Percentiles rank a stretch among this genome's conserved stretches.
Conservation (phyloP, 73 alveolate genomes). For the Stentor roeselii region DNA sequence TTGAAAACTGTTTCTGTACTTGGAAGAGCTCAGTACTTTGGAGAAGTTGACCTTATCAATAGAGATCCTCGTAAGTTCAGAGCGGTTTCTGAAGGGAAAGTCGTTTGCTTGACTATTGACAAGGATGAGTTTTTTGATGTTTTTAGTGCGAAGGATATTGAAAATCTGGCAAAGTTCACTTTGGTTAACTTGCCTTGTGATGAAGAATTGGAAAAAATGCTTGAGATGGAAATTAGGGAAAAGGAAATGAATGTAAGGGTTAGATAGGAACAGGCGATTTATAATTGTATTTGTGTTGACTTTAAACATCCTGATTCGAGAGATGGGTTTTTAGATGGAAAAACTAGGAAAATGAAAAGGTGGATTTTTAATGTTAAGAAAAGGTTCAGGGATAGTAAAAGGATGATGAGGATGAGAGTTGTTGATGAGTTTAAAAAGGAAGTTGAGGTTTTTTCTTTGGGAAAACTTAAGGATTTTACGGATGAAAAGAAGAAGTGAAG, state of each 20-base stretch:
- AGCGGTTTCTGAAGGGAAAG: background rate
- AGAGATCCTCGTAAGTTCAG: background rate
- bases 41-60: background rate
- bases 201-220: background rate
- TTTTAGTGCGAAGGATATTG: background rate
- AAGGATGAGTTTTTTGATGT: conserved; percentile 16
- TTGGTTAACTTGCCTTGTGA: background rate
- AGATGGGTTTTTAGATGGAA: background rate
- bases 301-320: background rate
- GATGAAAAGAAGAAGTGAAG: too few relatives aligned
- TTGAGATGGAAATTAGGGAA: background rate
- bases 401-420: background rate
- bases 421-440: conserved; percentile 4
- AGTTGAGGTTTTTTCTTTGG: too few relatives aligned
- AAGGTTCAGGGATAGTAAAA: background rate
- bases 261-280: conserved; percentile 3
- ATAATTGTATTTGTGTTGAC: background rate
- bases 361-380: conserved; percentile 10
- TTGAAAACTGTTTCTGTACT: background rate
- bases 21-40: background rate
- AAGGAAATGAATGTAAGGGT: background rate
- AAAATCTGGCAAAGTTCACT: background rate
- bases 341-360: background rate
- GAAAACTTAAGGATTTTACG: too few relatives aligned
- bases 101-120: background rate